Evolutionary conservation across 2,329 filamentous ascomycete species (phyloP), one percentile per base, ranked within the genome.

Genomic region (Botrytis byssoidea): DNA sequence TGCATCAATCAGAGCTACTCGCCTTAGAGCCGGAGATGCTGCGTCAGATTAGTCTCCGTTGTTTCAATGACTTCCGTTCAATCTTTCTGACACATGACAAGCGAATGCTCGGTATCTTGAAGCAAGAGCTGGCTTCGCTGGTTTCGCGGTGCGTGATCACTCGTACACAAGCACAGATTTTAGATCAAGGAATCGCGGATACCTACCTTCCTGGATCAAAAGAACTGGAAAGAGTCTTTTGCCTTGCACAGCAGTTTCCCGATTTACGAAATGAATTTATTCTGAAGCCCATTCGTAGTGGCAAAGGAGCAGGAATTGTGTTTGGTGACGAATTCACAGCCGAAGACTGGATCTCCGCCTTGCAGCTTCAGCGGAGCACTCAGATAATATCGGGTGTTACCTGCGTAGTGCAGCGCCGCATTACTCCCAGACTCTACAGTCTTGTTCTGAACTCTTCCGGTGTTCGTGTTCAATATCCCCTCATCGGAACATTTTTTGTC

Each of bases 41-140:
- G 10, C 78, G 73, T 2, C 77, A 80, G 10, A 44, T 82, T 18
- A 74, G 76, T 5, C 48, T 79, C 9, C 73, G 76, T 9, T 81
- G 80, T 57, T 78, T 81, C 40, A 82, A 83, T 61, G 81, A 82
- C 55, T 76, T 82, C 68, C 78, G 81, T n/a, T 78, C 76, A 12
- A 75, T 81, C 0, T 73, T 80, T 10, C 75, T 82, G 2, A 77
- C 78, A 4, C 81, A 82, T 57, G 81, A 82, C 57, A 82, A 75
- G 74, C 51, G 81, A 46, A 80, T 82, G 76, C 75, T 82, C 5
- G 79, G 82, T 7, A 75, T 84, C 51, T 75, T 82, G 40, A 71
- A 77, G n/a, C 74, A 83, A 70, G 73, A 80, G n/a, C 55, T 76
- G 20, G 32, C 77, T 44, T 80, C 75, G 20, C 51, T 82, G 14